Evolutionary conservation across 2,329 filamentous ascomycete species (phyloP).

Genomic region (Aspergillus sp.): DNA sequence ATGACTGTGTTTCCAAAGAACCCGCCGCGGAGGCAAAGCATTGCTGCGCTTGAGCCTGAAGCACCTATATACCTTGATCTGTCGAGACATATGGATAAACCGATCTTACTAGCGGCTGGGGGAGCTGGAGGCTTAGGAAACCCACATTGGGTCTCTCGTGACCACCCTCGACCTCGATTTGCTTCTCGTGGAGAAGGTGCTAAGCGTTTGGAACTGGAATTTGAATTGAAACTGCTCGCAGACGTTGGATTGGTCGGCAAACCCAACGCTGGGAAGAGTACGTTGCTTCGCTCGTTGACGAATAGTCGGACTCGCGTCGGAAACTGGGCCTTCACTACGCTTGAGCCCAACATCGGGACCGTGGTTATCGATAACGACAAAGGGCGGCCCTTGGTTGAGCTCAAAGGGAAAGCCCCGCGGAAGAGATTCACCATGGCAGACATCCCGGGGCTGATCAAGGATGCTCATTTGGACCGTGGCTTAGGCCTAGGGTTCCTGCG

Average conservation of each 20-base stretch:
- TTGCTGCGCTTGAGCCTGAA: constrained; percentile 67
- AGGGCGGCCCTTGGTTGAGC: constrained; percentile 64
- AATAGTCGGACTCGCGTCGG: constrained; percentile 88
- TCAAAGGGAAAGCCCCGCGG: constrained; percentile 55
- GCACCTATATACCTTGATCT: constrained; percentile 73
- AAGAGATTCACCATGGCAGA: constrained; percentile 91
- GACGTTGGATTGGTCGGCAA: constrained; percentile 93
- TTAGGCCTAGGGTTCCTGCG: constrained; percentile 88
- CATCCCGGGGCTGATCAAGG: constrained; percentile 90
- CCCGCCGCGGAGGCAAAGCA: constrained; percentile 55
- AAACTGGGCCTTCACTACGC: constrained; percentile 94
- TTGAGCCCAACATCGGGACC: constrained; percentile 93
- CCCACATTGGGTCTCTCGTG: constrained; percentile 81
- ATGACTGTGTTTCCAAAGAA: constrained; percentile 59
- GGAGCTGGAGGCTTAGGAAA: constrained; percentile 90
- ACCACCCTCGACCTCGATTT: constrained; percentile 76
- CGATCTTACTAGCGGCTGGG: constrained; percentile 82
- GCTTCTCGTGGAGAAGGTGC: constrained; percentile 83
- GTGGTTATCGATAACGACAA: constrained; percentile 87
- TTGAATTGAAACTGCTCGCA: constrained; percentile 92
- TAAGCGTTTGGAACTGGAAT: constrained; percentile 73
- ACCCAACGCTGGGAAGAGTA: constrained; percentile 95
- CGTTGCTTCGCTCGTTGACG: constrained; percentile 80
- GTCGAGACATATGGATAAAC: constrained; percentile 73
- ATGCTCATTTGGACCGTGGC: constrained; percentile 87